Evolutionary conservation across 2,329 filamentous ascomycete species (phyloP), one percentile per base, ranked within the genome.

Genomic region (Trichoderma atroviride): DNA sequence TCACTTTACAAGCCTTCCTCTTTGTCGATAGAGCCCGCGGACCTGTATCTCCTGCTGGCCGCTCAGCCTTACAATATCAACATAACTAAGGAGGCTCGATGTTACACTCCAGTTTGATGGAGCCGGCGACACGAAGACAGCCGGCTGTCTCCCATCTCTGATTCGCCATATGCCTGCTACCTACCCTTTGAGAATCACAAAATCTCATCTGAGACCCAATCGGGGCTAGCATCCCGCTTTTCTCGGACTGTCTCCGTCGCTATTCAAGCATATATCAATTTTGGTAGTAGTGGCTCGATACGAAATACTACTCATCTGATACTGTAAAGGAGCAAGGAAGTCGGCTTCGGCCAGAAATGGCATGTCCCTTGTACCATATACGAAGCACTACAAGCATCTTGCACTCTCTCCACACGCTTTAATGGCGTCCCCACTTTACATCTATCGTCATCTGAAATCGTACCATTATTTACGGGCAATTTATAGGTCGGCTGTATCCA

Each of bases 11-110:
- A 13, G 47, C 47, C 22, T 50, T n/a, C 19, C n/a, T 50, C 47
- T 22, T 50, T 11, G 9, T 50, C 47, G 35, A n/a, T 29, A 58
- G 53, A 37, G 52, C 31, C 55, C 47, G 62, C 62, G 63, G 63
- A 70, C 53, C 55, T 24, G n/a, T 52, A 27, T 35, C 57, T 35
- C 57, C 63, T 50, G 43, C 60, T 65, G 33, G 16, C 53, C 27
- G 27, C 63, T 70, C 63, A 70, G 69, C 69, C 69, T 70, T 70
- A 70, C 63, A 24, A 22, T 37, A 40, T 61, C 53, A 65, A 19
- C n/a, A 47, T 50, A 60, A n/a, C 53, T 52, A 22, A 57, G 50
- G 52, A 56, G 31, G 13, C 10, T 31, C 27, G 40, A 66, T 66
- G 55, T 40, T 66, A 66, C 63, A 22, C 63, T 58, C 63, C 64